These are phyloP conservation scores for Fusarium sp. DNA, from an alignment of 2,329 filamentous ascomycete genomes.

Conservation along the genomic window DNA sequence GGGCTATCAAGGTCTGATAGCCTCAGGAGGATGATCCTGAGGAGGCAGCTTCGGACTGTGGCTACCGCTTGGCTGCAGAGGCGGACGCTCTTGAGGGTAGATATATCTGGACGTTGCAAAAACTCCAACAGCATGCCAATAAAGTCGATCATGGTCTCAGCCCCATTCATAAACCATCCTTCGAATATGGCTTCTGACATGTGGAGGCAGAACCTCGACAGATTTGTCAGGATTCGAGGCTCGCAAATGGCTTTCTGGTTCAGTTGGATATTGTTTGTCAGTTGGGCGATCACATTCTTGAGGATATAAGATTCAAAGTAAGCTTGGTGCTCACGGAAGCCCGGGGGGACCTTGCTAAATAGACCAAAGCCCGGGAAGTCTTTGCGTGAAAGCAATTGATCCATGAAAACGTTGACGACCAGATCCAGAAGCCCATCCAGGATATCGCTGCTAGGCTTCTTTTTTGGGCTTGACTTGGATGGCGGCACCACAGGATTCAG, in stretches of 20 bases:
- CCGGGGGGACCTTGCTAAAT: slow-evolving; percentile 90
- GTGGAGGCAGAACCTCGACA: slow-evolving; percentile 85
- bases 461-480: slow-evolving; percentile 63
- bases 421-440: slow-evolving; percentile 85
- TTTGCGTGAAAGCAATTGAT: slow-evolving; percentile 88
- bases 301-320: slow-evolving; percentile 95
- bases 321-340: slow-evolving; percentile 94
- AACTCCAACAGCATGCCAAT: slow-evolving; percentile 89
- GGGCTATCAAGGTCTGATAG: slow-evolving; percentile 86
- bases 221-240: slow-evolving; percentile 87
- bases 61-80: slow-evolving; percentile 88
- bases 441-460: slow-evolving; percentile 76
- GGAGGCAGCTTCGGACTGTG: slow-evolving; percentile 82
- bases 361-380: slow-evolving; percentile 92
- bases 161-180: slow-evolving; percentile 95
- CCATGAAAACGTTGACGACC: slow-evolving; percentile 84
- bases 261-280: slow-evolving; percentile 79
- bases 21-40: slow-evolving; percentile 84
- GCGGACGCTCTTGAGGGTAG: slow-evolving; percentile 87
- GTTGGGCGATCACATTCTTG: slow-evolving; percentile 79
- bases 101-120: slow-evolving; percentile 86
- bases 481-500: slow-evolving; percentile 63
- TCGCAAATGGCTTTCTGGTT: slow-evolving; percentile 83
- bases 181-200: slow-evolving; percentile 94
- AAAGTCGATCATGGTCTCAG: slow-evolving; percentile 87